phyloP scores from a whole-genome alignment of 352 stramenopile species.

The Globisporangium sylvaticum region DNA sequence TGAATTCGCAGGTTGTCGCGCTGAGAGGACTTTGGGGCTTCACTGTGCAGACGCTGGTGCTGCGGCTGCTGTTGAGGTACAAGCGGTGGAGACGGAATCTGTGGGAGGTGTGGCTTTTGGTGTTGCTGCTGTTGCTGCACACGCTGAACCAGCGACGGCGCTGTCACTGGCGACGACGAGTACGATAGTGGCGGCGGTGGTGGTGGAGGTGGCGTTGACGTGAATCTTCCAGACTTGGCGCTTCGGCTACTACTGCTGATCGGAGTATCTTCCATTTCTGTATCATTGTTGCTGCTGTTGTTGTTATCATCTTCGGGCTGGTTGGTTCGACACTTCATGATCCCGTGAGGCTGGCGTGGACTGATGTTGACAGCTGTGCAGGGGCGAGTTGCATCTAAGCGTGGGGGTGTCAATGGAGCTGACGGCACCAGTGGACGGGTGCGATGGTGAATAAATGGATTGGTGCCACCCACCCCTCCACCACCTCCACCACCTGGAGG shows the following conservation, averaged over 20 bases:
- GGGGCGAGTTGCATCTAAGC: conserved; percentile 15
- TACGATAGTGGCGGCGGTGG: conserved; percentile 28
- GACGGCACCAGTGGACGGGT: conserved; percentile 23
- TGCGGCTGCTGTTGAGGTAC: conserved; percentile 6
- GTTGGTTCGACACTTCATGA: conserved; percentile 19
- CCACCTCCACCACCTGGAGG: conserved; percentile 13
- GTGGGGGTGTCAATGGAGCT: conserved; percentile 19
- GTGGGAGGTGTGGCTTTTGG: conserved; percentile 9
- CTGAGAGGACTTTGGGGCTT: conserved; percentile 15
- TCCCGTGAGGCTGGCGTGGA: conserved; percentile 19
- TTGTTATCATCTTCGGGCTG: conserved; percentile 7
- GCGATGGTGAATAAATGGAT: conserved; percentile 21
- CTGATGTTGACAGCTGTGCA: conserved; percentile 17
- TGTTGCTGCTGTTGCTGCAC: neutral
- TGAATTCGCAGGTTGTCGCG: conserved; percentile 69
- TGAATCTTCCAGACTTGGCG: neutral
- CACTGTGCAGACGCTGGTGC: neutral
- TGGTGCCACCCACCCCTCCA: conserved; percentile 7
- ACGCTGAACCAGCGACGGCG: conserved; percentile 9
- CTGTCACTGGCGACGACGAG: conserved; percentile 28
- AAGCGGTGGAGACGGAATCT: conserved; percentile 5
- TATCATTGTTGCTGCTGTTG: neutral
- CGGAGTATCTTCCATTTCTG: neutral
- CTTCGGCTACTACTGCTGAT: neutral
- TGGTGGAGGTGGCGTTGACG: neutral